Evolutionary conservation across 768 basidiomycete species (phyloP).

Genomic region (Kwoniella pini): DNA sequence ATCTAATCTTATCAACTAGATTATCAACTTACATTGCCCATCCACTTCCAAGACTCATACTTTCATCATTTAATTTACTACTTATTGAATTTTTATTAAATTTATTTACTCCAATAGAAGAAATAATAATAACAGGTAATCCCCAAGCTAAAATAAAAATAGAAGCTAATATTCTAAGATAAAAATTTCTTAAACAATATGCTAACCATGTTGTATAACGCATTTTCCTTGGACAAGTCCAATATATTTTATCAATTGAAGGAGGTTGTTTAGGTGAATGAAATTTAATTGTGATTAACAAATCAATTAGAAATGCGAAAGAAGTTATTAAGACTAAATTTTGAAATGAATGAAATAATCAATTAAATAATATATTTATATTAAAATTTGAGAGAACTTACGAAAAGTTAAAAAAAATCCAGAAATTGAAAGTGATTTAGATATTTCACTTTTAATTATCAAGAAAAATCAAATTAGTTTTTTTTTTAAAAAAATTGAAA

Average conservation of each 20-base stretch:
- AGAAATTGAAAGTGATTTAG: slow-evolving; percentile 21
- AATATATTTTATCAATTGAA: neutral
- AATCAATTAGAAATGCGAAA: neutral
- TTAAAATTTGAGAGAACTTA: slow-evolving; percentile 6
- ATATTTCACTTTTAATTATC: slow-evolving; percentile 18
- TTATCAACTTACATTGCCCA: slow-evolving; percentile 18
- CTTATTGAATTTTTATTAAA: neutral
- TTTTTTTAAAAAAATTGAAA: too few relatives aligned
- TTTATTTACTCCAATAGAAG: neutral
- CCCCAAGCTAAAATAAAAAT: slow-evolving; percentile 1
- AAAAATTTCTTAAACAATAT: neutral
- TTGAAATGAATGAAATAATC: too few relatives aligned
- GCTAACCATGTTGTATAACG: neutral
- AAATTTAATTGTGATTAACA: slow-evolving; percentile 2
- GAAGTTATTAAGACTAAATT: neutral
- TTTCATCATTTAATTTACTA: neutral
- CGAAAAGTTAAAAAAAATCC: slow-evolving; percentile 21
- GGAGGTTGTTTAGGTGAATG: slow-evolving; percentile 9
- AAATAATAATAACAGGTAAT: slow-evolving; percentile 2
- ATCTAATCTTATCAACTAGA: too few relatives aligned
- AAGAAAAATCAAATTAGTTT: too few relatives aligned
- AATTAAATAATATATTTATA: too few relatives aligned
- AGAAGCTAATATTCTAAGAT: neutral
- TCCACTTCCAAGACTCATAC: neutral
- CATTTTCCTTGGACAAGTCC: neutral